These are phyloP conservation scores for Dendrocalamus latiflorus DNA, from an alignment of 202 grass and related monocot species.

Conservation along the genomic window DNA sequence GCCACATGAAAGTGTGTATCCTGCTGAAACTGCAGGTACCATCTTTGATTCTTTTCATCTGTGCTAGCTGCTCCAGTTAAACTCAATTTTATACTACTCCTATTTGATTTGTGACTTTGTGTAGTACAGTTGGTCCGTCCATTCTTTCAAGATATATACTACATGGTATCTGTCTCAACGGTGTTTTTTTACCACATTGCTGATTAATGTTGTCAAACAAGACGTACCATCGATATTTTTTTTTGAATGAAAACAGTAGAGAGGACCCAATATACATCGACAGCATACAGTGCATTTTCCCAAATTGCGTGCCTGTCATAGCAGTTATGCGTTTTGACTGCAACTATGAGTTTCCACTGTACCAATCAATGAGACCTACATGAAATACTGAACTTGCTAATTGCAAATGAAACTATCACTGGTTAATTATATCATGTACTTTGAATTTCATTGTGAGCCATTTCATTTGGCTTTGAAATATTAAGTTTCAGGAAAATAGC, in stretches of 20 bases:
- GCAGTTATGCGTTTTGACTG: neutral
- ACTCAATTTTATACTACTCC: neutral
- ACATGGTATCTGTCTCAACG: neutral
- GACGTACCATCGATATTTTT: neutral
- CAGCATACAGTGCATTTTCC: neutral
- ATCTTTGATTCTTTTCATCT: slow-evolving; percentile 20
- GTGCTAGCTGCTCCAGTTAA: neutral
- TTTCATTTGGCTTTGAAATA: neutral
- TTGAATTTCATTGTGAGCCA: neutral
- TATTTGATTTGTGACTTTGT: neutral
- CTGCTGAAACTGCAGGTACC: slow-evolving; percentile 16
- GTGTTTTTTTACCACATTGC: neutral
- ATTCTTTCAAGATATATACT: too few relatives aligned
- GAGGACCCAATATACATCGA: neutral
- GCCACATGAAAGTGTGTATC: slow-evolving; percentile 46
- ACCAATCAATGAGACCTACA: neutral
- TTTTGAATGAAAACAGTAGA: too few relatives aligned
- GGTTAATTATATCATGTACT: too few relatives aligned
- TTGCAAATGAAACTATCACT: neutral
- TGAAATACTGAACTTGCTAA: neutral
- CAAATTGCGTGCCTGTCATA: neutral
- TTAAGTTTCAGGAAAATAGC: neutral
- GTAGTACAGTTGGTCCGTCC: too few relatives aligned
- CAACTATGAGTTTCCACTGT: neutral
- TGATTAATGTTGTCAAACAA: neutral